Evolutionary conservation across 345 rosid genomes (phyloP), one percentile per base, ranked within the genome.

Genomic region (Moricandia moricandioides): DNA sequence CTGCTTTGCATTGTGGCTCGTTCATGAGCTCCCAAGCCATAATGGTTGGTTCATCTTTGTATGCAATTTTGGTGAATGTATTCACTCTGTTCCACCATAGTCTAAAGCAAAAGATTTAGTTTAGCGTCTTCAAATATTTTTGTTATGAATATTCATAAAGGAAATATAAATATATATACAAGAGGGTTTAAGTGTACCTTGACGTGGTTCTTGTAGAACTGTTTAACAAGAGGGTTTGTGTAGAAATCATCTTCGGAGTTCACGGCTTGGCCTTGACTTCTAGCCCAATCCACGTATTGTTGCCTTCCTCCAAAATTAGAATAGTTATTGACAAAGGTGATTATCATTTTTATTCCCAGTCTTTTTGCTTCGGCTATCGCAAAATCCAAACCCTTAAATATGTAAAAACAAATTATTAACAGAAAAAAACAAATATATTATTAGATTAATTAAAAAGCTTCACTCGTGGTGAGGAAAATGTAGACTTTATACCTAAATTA

Each of bases 1-100:
- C 90, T 58, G 70, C 64, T 58, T 13, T 76, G 77, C 87, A 85
- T 30, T 83, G 87, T 45, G 97, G 89, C 75, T 91, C 96, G 59
- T 93, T 93, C 76, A 93, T 93, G 4, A 93, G 85, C 77, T 93
- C 98, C 98, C 97, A 93, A 59, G 87, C 90, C 79, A 93, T 84
- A 40, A 93, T 86, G 62, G 87, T 80, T 0, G 93, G 85, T 67
- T 92, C 98, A 61, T 92, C 91, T 80, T 85, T 86, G 39, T 92
- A 90, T 31, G 83, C 84, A 47, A 86, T 69, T 18, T 90, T 83
- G 6, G 93, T 92, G 26, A 86, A 70, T 1, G 87, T 55, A 73
- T 90, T 92, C 24, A 11, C 75, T 81, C 98, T 90, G 34, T 88
- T 88, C 89, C 52, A 87, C 77, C 70, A 92, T 81, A 0, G 88